Percentiles rank a stretch among this genome's conserved stretches.
These are phyloP conservation scores for Lichenothelia convexa DNA, from an alignment of 495 filamentous ascomycete genomes.

Conservation along the genomic window DNA sequence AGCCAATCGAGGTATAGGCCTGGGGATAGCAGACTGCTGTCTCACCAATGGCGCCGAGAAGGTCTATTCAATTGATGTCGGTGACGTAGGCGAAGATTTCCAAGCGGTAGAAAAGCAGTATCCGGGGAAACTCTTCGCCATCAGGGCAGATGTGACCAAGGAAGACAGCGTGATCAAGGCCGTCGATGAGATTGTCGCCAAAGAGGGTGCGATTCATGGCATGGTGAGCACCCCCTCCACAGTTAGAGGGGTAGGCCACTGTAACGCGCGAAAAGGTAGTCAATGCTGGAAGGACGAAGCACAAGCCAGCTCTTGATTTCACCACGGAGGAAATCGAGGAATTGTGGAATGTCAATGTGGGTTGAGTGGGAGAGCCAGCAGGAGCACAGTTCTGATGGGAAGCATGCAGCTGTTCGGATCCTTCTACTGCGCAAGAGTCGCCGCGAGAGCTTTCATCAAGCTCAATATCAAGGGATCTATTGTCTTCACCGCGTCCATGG, in stretches of 20 bases:
- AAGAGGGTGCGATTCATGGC: conserved; percentile 6
- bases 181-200: conserved; percentile 4
- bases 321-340: conserved; percentile 11
- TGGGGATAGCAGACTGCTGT: conserved; percentile 8
- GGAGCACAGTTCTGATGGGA: not conserved
- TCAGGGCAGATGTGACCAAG: conserved; percentile 8
- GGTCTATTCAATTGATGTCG: conserved; percentile 7
- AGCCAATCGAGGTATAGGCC: conserved; percentile 5
- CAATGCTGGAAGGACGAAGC: conserved; percentile 10
- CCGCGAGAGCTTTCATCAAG: conserved; percentile 10
- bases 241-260: too few species aligned
- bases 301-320: conserved; percentile 11
- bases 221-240: too few species aligned
- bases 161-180: conserved; percentile 6
- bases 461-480: conserved; percentile 5
- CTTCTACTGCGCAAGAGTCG: conserved; percentile 9
- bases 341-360: conserved; percentile 7
- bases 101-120: conserved; percentile 4
- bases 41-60: conserved; percentile 6
- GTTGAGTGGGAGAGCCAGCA: not conserved
- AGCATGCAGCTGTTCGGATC: conserved; percentile 3
- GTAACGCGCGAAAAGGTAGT: too few species aligned
- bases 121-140: conserved; percentile 3
- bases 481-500: conserved; percentile 10
- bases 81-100: conserved; percentile 6